These are phyloP conservation scores for Pythium chondricola DNA, from an alignment of 352 stramenopile genomes.

Conservation along the genomic window DNA sequence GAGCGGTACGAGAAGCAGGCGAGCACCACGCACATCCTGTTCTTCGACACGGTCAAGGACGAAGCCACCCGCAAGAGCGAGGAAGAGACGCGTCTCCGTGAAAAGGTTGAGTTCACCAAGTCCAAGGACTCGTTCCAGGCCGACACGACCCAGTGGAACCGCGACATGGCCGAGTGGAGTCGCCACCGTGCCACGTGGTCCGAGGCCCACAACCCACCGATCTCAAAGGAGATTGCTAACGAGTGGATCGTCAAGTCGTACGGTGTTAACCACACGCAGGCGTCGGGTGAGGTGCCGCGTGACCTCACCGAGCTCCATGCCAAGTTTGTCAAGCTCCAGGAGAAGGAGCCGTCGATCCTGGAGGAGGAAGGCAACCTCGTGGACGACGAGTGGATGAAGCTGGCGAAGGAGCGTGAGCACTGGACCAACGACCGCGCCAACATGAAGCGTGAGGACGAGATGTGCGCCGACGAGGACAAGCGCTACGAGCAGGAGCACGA, in stretches of 20 bases:
- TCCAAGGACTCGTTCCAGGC: constrained; percentile 85
- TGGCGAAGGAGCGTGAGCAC: constrained; percentile 85
- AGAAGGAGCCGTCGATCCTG: constrained; percentile 69
- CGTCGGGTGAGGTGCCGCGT: constrained; percentile 40
- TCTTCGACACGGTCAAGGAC: constrained; percentile 77
- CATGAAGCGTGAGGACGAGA: constrained; percentile 87
- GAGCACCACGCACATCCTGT: constrained; percentile 72
- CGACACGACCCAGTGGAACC: constrained; percentile 86
- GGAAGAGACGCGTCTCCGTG: constrained; percentile 75
- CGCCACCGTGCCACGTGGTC: constrained; percentile 85
- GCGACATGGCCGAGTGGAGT: constrained; percentile 83
- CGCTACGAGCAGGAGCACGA: constrained; percentile 86
- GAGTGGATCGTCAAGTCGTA: constrained; percentile 86
- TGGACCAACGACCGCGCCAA: constrained; percentile 83
- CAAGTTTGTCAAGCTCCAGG: constrained; percentile 78
- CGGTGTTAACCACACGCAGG: constrained; percentile 64
- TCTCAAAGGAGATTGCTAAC: constrained; percentile 85
- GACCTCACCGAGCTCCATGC: constrained; percentile 70
- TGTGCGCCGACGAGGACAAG: constrained; percentile 78
- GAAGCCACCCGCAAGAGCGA: constrained; percentile 65
- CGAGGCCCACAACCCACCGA: constrained; percentile 79
- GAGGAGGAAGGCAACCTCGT: constrained; percentile 79
- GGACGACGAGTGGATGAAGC: constrained; percentile 86
- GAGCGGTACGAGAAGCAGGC: constrained; percentile 71
- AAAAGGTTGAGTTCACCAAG: constrained; percentile 88